A percentile compares a stretch with the other conserved stretches of the same genome.
phyloP scores from a whole-genome alignment of 164 flowering plant genomes.

The Akebia trifoliata region DNA sequence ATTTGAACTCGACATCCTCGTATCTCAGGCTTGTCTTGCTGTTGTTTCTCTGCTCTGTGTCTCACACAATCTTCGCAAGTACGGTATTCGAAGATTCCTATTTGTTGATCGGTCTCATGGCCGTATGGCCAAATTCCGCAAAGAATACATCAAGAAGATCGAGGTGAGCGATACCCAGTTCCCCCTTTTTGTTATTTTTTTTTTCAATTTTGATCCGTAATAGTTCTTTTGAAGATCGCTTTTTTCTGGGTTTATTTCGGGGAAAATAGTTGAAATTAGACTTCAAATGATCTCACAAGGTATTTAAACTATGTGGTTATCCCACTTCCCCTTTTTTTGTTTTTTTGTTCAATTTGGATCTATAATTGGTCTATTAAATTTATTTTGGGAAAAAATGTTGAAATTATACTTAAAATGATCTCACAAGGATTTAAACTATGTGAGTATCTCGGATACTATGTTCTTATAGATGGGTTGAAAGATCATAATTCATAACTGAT shows the following conservation, averaged over 20 bases:
- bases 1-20: constrained; percentile 64
- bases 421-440: too few species aligned
- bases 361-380: too few species aligned
- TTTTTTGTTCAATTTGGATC: too few species aligned
- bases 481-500: too few species aligned
- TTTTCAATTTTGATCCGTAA: not conserved
- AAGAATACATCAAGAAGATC: constrained; percentile 53
- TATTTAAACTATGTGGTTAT: too few species aligned
- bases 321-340: too few species aligned
- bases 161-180: constrained; percentile 30
- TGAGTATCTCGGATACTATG: too few species aligned
- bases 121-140: constrained; percentile 36
- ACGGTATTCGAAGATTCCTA: constrained; percentile 69
- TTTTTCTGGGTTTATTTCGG: not conserved
- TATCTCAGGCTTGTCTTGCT: constrained; percentile 56
- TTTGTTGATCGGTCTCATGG: constrained; percentile 70
- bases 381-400: too few species aligned
- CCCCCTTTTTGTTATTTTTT: not conserved
- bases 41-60: constrained; percentile 67
- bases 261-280: not conserved
- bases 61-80: constrained; percentile 62
- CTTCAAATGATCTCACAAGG: not conserved
- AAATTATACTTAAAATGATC: too few species aligned
- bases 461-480: too few species aligned
- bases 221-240: not conserved